Conservation (phyloP, 805 yeast genomes). For the Kuraishia hungarica region DNA sequence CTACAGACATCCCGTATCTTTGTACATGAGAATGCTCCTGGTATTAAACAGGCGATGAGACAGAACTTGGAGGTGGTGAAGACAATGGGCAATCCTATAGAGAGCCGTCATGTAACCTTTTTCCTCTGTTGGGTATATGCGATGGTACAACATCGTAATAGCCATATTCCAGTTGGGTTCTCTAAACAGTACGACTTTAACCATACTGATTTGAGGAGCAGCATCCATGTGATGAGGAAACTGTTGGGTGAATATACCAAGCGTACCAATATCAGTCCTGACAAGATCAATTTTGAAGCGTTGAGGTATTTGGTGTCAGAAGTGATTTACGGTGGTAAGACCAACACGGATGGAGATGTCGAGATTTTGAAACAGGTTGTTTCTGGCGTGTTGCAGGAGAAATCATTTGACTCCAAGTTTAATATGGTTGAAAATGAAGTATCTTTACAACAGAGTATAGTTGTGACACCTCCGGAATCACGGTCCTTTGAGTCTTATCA, state of each 20-base stretch:
- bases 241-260: constrained; percentile 16
- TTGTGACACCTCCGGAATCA: constrained; percentile 36
- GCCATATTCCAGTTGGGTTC: constrained; percentile 61
- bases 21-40: constrained; percentile 55
- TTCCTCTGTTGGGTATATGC: constrained; percentile 67
- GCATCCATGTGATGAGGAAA: constrained; percentile 32
- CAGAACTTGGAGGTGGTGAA: constrained; percentile 24
- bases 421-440: constrained; percentile 27
- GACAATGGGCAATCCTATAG: constrained; percentile 26
- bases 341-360: constrained; percentile 33
- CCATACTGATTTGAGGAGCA: constrained; percentile 59
- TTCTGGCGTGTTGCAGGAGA: constrained; percentile 24
- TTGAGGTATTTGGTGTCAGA: constrained; percentile 40
- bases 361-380: constrained; percentile 26
- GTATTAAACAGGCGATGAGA: constrained; percentile 39
- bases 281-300: constrained; percentile 44
- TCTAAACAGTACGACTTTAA: constrained; percentile 55
- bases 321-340: constrained; percentile 62
- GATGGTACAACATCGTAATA: constrained; percentile 45
- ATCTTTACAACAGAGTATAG: constrained; percentile 12
- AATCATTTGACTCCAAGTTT: constrained; percentile 33
- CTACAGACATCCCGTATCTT: constrained; percentile 46
- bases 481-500: constrained; percentile 22
- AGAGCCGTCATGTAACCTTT: constrained; percentile 39
- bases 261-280: constrained; percentile 33